Conservation (phyloP, 2,329 filamentous ascomycete genomes). For the Bipolaris zeicola region DNA sequence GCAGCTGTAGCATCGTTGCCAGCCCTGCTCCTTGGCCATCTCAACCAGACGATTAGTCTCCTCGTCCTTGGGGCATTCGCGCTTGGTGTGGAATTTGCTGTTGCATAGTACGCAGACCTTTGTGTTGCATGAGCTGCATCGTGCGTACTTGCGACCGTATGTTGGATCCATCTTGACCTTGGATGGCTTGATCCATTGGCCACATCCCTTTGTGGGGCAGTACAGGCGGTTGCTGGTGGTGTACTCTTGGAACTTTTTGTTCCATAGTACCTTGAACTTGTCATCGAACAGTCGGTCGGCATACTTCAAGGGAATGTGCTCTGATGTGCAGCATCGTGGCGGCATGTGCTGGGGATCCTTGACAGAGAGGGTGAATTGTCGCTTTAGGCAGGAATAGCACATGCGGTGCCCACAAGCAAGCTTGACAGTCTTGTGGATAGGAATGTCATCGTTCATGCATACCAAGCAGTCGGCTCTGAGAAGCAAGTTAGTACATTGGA, state of each 20-base stretch:
- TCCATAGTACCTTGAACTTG: conserved; percentile 79
- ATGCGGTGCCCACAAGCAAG: conserved; percentile 80
- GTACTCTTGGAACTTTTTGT: conserved; percentile 78
- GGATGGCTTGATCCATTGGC: conserved; percentile 77
- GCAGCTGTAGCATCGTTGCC: conserved; percentile 78
- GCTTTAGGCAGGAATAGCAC: conserved; percentile 77
- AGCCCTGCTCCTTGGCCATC: conserved; percentile 70
- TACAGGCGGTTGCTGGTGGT: conserved; percentile 76
- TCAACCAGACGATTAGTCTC: conserved; percentile 68
- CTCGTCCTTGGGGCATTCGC: conserved; percentile 74
- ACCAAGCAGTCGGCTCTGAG: conserved; percentile 71
- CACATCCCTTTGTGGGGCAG: conserved; percentile 74
- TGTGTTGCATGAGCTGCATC: conserved; percentile 72
- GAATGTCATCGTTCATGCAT: conserved; percentile 71
- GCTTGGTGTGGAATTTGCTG: conserved; percentile 70
- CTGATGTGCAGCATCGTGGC: conserved; percentile 75
- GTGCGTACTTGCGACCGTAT: conserved; percentile 66
- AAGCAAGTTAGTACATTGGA: conserved; percentile 16
- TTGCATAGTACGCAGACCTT: conserved; percentile 78
- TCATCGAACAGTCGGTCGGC: conserved; percentile 76
- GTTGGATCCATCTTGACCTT: conserved; percentile 63
- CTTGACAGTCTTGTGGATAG: conserved; percentile 67
- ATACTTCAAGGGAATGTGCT: conserved; percentile 75
- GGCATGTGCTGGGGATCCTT: conserved; percentile 83
- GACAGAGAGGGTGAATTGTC: conserved; percentile 75